Conservation (phyloP, 2,329 filamentous ascomycete genomes). For the Neoscytalidium dimidiatum region DNA sequence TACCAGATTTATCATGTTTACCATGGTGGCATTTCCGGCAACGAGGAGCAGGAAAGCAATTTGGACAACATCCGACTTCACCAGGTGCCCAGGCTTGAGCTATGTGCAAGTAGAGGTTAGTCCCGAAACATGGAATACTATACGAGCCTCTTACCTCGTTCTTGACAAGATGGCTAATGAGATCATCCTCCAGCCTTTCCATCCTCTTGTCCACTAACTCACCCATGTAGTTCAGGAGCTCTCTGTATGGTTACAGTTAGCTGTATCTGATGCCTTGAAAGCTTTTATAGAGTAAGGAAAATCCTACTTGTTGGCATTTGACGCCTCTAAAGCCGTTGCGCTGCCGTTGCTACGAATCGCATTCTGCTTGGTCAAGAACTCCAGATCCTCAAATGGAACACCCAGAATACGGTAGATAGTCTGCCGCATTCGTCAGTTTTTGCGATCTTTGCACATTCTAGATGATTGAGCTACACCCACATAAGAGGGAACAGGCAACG, state of each 20-base stretch:
- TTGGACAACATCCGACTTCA: conserved; percentile 38
- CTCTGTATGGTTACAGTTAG: no score
- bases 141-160: no score
- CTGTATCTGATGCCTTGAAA: no score
- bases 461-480: conserved; percentile 30
- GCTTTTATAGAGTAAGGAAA: no score
- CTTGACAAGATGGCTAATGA: conserved; percentile 47
- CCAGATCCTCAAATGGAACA: conserved; percentile 50
- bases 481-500: conserved; percentile 51
- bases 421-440: conserved; percentile 23
- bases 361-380: conserved; percentile 50
- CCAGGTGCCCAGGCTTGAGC: conserved; percentile 33
- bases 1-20: conserved; percentile 50
- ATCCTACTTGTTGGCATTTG: conserved; percentile 50
- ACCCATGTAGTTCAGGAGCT: conserved; percentile 49
- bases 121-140: no score
- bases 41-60: conserved; percentile 55
- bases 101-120: no score
- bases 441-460: no score
- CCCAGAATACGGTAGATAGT: conserved; percentile 55
- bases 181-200: conserved; percentile 45
- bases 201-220: conserved; percentile 45
- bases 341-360: conserved; percentile 52
- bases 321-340: conserved; percentile 49
- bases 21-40: conserved; percentile 56